Base-by-base conservation (phyloP, 73 alveolate genomes). In the Paraurostyla sp. region DNA sequence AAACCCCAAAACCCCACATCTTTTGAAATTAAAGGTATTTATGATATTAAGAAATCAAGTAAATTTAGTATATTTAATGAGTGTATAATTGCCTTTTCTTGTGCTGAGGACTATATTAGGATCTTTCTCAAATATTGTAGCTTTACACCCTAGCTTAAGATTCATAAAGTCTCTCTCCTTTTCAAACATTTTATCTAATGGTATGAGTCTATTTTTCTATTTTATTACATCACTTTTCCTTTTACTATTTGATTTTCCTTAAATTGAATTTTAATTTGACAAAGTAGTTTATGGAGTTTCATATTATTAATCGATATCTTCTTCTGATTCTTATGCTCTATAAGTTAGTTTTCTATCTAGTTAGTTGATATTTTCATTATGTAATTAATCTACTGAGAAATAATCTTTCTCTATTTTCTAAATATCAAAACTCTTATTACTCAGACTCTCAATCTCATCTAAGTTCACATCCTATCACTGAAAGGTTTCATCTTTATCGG, bases 51-150 rank as follows among this genome's bases (percentile, higher is more conserved):
- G 22, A 54, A 60, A 9, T 69, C 84, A 69, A 15, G 58, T 69
- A 25, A 69, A 69, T 15, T 69, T 69, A 15, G 84, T 36, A 38
- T 69, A 69, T 38, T 69, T 69, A 22, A 69, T 69, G 6, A 69
- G 18, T 3, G 84, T 69, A 23, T 41, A 69, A 38, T 69, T 69
- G 18, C 84, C 84, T 69, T 43, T 69, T 3, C 84, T 7, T 9
- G 6, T 69, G 38, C 40, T 69, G 7, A 69, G 62, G 2, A n/a
- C 36, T n/a, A 69, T 69, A 38, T 69, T 69, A 6, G 84, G 62
- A 69, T 69, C 84, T 36, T 32, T 30, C 13, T 69, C 84, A 40
- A 69, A 69, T 4, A 69, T 62, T 9, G 84, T 69, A 69, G 84
- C 84, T 36, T 69, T 69, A 25, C 65, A 38, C 11, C 84, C 84